phyloP scores from a whole-genome alignment of 495 filamentous ascomycete genomes.

The Neurospora discreta region DNA sequence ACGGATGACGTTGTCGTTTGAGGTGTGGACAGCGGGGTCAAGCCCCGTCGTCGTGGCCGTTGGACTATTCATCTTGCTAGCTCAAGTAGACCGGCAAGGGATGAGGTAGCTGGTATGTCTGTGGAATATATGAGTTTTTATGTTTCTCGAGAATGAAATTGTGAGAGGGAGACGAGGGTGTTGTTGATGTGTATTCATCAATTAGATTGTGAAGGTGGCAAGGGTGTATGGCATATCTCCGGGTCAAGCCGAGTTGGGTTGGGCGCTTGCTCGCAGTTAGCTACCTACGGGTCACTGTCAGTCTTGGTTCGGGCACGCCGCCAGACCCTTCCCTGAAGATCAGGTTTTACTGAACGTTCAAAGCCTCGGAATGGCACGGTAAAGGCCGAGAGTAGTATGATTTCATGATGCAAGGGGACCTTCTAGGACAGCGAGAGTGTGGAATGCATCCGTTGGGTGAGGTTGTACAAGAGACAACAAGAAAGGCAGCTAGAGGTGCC shows the following conservation, averaged over 20 bases:
- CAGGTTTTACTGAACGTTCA: background rate
- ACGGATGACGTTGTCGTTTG: background rate
- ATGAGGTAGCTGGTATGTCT: background rate
- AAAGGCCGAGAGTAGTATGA: background rate
- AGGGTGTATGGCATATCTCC: background rate
- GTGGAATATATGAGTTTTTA: background rate
- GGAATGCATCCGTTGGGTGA: background rate
- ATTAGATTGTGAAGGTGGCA: background rate
- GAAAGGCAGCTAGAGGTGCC: background rate
- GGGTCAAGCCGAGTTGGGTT: background rate
- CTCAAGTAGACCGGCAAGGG: background rate
- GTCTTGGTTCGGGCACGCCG: background rate
- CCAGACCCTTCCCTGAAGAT: background rate
- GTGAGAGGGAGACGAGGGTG: background rate
- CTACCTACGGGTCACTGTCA: background rate
- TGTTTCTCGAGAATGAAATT: background rate
- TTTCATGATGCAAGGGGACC: background rate
- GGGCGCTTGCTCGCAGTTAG: background rate
- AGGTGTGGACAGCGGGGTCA: background rate
- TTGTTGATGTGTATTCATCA: background rate
- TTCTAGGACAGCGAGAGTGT: background rate
- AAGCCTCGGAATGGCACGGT: background rate
- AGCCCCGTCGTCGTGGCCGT: slow-evolving; percentile 8
- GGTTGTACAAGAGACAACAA: background rate
- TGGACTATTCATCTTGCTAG: slow-evolving; percentile 9